Conservation (phyloP, 148 eudicot species). For the Cornus kousa region DNA sequence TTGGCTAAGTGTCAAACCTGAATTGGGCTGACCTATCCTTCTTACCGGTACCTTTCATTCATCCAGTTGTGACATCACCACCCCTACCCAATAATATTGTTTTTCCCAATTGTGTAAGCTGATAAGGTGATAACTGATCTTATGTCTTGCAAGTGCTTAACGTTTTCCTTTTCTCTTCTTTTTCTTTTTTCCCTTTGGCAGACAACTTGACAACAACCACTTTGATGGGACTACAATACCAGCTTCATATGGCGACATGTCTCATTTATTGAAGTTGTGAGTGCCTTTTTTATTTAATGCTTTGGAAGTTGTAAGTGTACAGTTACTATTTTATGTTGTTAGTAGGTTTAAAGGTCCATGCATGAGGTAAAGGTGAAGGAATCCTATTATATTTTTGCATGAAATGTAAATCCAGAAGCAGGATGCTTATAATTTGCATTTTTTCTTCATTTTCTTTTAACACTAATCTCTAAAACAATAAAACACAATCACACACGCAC, state of each 20-base stretch:
- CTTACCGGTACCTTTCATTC: too few relatives aligned
- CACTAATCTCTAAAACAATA: neutral
- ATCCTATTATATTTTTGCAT: neutral
- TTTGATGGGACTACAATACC: slow-evolving; percentile 64
- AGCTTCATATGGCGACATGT: slow-evolving; percentile 53
- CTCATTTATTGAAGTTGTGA: slow-evolving; percentile 64
- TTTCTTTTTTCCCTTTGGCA: slow-evolving; percentile 26
- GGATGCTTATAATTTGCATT: neutral
- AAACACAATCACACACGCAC: too few relatives aligned
- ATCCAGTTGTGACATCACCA: too few relatives aligned
- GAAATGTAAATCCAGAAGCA: neutral
- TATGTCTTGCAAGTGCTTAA: neutral
- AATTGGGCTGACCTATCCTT: too few relatives aligned
- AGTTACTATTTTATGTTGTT: neutral
- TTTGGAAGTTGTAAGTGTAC: neutral
- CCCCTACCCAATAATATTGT: too few relatives aligned
- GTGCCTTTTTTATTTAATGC: slow-evolving; percentile 14
- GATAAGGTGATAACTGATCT: neutral
- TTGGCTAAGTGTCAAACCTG: too few relatives aligned
- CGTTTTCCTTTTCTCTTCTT: too few relatives aligned
- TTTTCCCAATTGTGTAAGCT: neutral
- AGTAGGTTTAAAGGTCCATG: slow-evolving; percentile 1
- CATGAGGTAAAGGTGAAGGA: neutral
- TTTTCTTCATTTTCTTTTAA: too few relatives aligned
- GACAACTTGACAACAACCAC: slow-evolving; percentile 80